A percentile compares a stretch with the other conserved stretches of the same genome.
phyloP scores from a whole-genome alignment of 306 rosid species.

The Rosa chinensis region DNA sequence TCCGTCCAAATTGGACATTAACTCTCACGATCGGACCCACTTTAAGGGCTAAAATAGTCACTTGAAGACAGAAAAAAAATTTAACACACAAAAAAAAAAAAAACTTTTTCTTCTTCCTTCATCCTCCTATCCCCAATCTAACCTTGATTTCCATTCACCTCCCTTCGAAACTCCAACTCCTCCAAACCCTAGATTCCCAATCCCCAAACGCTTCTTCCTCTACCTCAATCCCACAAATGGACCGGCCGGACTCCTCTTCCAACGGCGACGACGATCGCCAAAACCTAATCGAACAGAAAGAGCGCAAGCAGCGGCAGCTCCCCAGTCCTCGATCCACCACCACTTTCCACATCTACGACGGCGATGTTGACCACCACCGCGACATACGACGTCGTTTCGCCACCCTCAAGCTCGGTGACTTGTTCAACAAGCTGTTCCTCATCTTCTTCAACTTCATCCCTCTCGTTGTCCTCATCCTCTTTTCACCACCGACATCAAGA shows the following conservation, averaged over 20 bases:
- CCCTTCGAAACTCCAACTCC: too few species aligned
- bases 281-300: constrained; percentile 62
- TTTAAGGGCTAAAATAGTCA: too few species aligned
- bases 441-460: constrained; percentile 37
- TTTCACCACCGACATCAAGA: constrained; percentile 45
- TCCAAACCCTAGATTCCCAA: too few species aligned
- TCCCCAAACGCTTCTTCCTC: too few species aligned
- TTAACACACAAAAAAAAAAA: too few species aligned
- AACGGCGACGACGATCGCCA: constrained; percentile 85
- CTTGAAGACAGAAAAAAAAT: too few species aligned
- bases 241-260: constrained; percentile 50
- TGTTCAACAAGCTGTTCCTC: constrained; percentile 43
- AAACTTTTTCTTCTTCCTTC: too few species aligned
- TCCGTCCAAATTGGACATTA: too few species aligned
- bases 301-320: constrained; percentile 38
- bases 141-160: too few species aligned
- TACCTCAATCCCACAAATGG: constrained; percentile 18
- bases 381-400: constrained; percentile 37
- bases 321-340: constrained; percentile 30
- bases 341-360: constrained; percentile 54
- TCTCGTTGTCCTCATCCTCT: constrained; percentile 44
- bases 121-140: too few species aligned
- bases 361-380: constrained; percentile 11
- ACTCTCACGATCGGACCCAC: too few species aligned
- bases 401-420: constrained; percentile 19